Evolutionary conservation across 2,329 filamentous ascomycete genomes (phyloP).

Genomic region (Zarea fungicola): DNA sequence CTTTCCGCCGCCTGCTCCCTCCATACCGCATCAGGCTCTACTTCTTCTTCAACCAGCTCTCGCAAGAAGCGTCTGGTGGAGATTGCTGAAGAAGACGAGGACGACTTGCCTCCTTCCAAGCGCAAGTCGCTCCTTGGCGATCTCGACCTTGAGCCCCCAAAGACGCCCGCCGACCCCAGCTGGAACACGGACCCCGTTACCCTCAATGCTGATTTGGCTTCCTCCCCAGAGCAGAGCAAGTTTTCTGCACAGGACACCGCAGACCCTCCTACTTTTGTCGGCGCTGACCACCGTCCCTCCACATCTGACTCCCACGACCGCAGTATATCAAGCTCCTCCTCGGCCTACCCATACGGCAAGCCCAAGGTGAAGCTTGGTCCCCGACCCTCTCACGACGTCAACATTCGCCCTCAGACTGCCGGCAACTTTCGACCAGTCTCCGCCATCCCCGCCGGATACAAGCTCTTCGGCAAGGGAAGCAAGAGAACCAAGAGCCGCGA

Average conservation of each 20-base stretch:
- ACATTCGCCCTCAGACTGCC: constrained; percentile 56
- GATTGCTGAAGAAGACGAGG: constrained; percentile 90
- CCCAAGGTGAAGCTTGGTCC: constrained; percentile 88
- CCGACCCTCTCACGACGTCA: constrained; percentile 66
- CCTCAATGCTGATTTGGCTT: constrained; percentile 48
- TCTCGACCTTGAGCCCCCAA: constrained; percentile 31
- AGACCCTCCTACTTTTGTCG: constrained; percentile 49
- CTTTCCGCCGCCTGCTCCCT: constrained; percentile 84
- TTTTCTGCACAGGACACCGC: constrained; percentile 42
- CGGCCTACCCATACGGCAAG: constrained; percentile 53
- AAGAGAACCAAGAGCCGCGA: constrained; percentile 39
- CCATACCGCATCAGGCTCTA: constrained; percentile 81
- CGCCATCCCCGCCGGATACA: constrained; percentile 74
- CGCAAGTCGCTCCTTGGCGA: constrained; percentile 52
- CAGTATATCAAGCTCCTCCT: constrained; percentile 36
- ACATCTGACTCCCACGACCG: constrained; percentile 42
- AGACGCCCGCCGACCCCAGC: constrained; percentile 24
- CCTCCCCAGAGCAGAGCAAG: constrained; percentile 43
- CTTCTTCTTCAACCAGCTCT: constrained; percentile 78
- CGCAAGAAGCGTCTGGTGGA: constrained; percentile 74
- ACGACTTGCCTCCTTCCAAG: constrained; percentile 57
- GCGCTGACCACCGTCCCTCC: constrained; percentile 37
- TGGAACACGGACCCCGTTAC: constrained; percentile 34
- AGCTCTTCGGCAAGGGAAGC: constrained; percentile 55
- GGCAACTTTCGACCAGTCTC: constrained; percentile 67